Evolutionary conservation across 768 basidiomycete species (phyloP).

Genomic region (Leccinum variicolor): DNA sequence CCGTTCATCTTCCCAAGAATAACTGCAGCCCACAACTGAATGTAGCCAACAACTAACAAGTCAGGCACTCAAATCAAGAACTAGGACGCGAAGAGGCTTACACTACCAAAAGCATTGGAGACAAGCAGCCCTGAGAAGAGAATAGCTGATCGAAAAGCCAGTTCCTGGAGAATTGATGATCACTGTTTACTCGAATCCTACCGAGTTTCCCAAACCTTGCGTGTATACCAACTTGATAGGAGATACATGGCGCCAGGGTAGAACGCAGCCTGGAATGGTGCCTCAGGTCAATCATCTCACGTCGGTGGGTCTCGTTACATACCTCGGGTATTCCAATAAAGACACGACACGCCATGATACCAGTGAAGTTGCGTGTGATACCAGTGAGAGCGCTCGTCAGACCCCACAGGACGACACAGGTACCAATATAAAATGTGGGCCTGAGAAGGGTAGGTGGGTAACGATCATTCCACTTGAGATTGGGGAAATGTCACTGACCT

Average conservation of each 20-base stretch:
- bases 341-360: constrained; percentile 55
- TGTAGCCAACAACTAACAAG: background rate
- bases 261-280: constrained; percentile 46
- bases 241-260: constrained; percentile 53
- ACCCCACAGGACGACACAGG: constrained; percentile 62
- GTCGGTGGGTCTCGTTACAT: background rate
- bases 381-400: constrained; percentile 61
- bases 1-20: constrained; percentile 70
- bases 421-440: constrained; percentile 60
- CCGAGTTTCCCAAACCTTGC: constrained; percentile 8
- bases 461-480: background rate
- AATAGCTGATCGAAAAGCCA: constrained; percentile 60
- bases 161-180: constrained; percentile 39
- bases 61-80: background rate
- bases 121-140: constrained; percentile 57
- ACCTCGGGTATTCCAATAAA: constrained; percentile 65
- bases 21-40: constrained; percentile 67
- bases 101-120: constrained; percentile 65
- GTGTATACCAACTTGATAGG: constrained; percentile 26
- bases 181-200: background rate
- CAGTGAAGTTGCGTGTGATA: constrained; percentile 52
- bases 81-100: constrained; percentile 27
- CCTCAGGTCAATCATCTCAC: background rate
- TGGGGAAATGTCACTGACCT: constrained; percentile 31
- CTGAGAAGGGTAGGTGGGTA: constrained; percentile 26